phyloP scores from a whole-genome alignment of 306 rosid genomes.

The Quercus cerris region DNA sequence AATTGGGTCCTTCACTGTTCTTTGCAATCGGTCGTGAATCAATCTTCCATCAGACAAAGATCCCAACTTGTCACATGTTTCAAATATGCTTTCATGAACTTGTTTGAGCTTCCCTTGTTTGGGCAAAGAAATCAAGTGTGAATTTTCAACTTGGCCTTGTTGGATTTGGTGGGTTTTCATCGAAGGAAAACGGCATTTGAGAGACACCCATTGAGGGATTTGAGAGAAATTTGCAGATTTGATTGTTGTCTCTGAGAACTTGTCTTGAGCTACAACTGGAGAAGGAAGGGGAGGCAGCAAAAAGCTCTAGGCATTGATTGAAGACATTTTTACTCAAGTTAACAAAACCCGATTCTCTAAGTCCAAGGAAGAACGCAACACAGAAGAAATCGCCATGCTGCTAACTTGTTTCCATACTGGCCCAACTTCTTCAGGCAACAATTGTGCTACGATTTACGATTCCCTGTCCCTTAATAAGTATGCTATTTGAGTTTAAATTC shows the following conservation, averaged over 20 bases:
- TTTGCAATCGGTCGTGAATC: constrained; percentile 36
- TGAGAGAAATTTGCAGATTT: constrained; percentile 38
- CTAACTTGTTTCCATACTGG: not conserved
- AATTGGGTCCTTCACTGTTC: constrained; percentile 19
- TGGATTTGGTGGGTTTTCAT: constrained; percentile 13
- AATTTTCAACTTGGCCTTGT: constrained; percentile 46
- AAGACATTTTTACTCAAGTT: constrained; percentile 26
- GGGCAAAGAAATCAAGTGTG: constrained; percentile 51
- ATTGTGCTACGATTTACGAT: not conserved
- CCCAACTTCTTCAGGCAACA: not conserved
- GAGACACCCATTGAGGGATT: constrained; percentile 57
- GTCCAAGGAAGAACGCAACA: not conserved
- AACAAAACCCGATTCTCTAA: not conserved
- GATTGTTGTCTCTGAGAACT: not conserved
- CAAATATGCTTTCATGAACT: constrained; percentile 45
- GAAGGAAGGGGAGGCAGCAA: constrained; percentile 15
- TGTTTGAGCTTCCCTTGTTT: constrained; percentile 46
- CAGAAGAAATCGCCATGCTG: not conserved
- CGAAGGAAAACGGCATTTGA: constrained; percentile 20
- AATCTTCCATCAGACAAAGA: constrained; percentile 39
- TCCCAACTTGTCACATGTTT: constrained; percentile 38
- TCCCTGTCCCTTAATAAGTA: no score
- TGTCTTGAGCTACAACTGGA: constrained; percentile 19
- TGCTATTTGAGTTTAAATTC: no score
- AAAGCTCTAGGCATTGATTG: constrained; percentile 20